Percentiles rank a stretch among this genome's conserved stretches.
These are phyloP conservation scores for Coemansia guatemalensis DNA, from an alignment of 192 early-diverging fungal species.

Conservation along the genomic window DNA sequence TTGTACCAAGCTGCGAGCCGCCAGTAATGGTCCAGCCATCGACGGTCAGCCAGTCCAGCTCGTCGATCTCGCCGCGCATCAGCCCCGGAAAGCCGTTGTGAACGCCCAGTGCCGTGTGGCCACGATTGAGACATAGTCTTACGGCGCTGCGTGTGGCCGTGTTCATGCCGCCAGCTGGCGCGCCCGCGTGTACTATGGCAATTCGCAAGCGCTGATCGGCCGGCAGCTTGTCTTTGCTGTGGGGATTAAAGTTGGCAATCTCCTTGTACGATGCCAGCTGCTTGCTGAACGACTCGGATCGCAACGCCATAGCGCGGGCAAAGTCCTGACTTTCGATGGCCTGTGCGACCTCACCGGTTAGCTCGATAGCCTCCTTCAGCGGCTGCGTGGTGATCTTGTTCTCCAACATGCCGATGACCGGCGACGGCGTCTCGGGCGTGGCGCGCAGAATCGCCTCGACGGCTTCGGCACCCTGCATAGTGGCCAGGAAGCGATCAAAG, in stretches of 20 bases:
- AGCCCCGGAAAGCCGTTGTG: slow-evolving; percentile 92
- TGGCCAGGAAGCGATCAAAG: slow-evolving; percentile 91
- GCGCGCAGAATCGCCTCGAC: slow-evolving; percentile 88
- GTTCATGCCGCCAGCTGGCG: slow-evolving; percentile 98
- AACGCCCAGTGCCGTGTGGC: slow-evolving; percentile 85
- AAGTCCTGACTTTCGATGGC: slow-evolving; percentile 85
- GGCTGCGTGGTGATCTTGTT: slow-evolving; percentile 86
- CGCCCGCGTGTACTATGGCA: slow-evolving; percentile 91
- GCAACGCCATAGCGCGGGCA: slow-evolving; percentile 82
- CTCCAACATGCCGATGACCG: slow-evolving; percentile 89
- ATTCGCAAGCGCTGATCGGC: slow-evolving; percentile 69
- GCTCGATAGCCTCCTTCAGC: slow-evolving; percentile 89
- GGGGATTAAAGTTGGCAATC: slow-evolving; percentile 50
- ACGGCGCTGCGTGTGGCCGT: slow-evolving; percentile 87
- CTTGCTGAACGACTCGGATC: slow-evolving; percentile 80
- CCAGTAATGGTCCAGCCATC: slow-evolving; percentile 91
- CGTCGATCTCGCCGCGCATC: slow-evolving; percentile 74
- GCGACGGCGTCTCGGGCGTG: slow-evolving; percentile 81
- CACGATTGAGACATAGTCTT: slow-evolving; percentile 81
- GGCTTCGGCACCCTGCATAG: slow-evolving; percentile 91
- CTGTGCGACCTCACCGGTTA: slow-evolving; percentile 84
- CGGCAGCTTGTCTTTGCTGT: slow-evolving; percentile 46
- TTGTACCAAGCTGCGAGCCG: slow-evolving; percentile 92
- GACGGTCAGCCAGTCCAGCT: slow-evolving; percentile 79
- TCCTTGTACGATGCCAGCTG: slow-evolving; percentile 66